Evolutionary conservation across 2,329 filamentous ascomycete genomes (phyloP).

Genomic region (Acarospora socialis): DNA sequence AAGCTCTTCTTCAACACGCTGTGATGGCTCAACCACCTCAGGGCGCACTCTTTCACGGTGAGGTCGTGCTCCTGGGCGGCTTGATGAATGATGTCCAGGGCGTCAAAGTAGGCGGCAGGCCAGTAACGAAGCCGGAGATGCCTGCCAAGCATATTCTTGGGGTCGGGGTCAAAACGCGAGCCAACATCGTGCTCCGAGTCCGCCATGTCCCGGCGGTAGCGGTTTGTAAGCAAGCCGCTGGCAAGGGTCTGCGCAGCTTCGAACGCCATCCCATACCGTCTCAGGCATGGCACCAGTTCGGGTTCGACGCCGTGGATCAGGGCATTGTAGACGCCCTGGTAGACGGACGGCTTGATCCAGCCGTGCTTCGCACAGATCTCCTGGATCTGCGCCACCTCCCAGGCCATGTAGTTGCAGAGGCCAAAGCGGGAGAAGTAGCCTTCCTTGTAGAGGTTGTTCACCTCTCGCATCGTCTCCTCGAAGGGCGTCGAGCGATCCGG

Average conservation of each 20-base stretch:
- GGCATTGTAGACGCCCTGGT: slow-evolving; percentile 22
- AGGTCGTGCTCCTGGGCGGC: slow-evolving; percentile 27
- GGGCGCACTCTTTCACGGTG: slow-evolving; percentile 28
- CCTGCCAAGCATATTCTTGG: slow-evolving; percentile 25
- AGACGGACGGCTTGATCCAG: slow-evolving; percentile 21
- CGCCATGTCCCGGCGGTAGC: too few species aligned
- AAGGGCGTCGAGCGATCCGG: slow-evolving; percentile 18
- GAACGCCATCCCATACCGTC: too few species aligned
- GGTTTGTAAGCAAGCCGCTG: too few species aligned
- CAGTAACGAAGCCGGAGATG: slow-evolving; percentile 27
- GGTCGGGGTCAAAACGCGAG: slow-evolving; percentile 27
- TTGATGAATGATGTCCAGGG: slow-evolving; percentile 27
- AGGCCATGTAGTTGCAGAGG: slow-evolving; percentile 21
- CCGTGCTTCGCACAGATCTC: slow-evolving; percentile 17
- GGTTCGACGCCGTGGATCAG: too few species aligned
- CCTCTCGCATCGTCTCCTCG: slow-evolving; percentile 17
- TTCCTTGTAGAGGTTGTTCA: slow-evolving; percentile 22
- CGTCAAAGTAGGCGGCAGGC: slow-evolving; percentile 30
- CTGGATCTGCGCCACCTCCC: slow-evolving; percentile 19
- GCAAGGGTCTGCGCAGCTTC: too few species aligned
- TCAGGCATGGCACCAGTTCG: too few species aligned
- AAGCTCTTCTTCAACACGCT: slow-evolving; percentile 18
- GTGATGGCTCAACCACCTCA: slow-evolving; percentile 35
- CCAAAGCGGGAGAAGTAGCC: slow-evolving; percentile 22
- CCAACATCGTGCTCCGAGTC: slow-evolving; percentile 20